Conservation (phyloP, 73 alveolate species). For the Paramecium primaurelia region DNA sequence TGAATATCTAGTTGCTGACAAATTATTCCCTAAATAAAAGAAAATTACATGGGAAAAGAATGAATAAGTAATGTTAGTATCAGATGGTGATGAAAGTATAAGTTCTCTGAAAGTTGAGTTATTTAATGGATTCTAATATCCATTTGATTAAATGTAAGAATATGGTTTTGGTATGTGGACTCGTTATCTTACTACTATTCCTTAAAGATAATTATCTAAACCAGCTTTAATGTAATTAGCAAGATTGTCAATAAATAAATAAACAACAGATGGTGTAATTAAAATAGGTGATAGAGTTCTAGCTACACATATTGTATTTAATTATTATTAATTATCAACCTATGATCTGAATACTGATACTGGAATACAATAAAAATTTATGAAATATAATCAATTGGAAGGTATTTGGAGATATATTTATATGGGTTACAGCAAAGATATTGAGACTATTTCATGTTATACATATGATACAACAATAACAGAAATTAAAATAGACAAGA, state of each 20-base stretch:
- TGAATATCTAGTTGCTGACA: conserved; percentile 31
- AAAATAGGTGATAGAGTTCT: conserved; percentile 23
- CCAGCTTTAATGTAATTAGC: conserved; percentile 31
- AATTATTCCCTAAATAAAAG: not conserved
- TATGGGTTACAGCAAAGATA: conserved; percentile 30
- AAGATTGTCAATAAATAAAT: not conserved
- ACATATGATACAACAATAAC: not conserved
- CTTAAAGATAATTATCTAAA: not conserved
- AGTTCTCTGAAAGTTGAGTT: not conserved
- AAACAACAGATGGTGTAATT: not conserved
- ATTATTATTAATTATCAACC: conserved; percentile 3
- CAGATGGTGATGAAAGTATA: conserved; percentile 12
- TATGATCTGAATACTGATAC: conserved; percentile 29
- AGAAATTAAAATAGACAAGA: not conserved
- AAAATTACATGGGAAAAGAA: conserved; percentile 5
- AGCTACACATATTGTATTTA: not conserved
- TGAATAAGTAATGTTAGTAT: not conserved
- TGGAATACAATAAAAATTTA: not conserved
- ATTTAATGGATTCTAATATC: conserved; percentile 30
- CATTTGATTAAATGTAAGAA: not conserved
- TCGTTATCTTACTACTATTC: not conserved
- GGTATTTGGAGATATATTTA: conserved; percentile 43
- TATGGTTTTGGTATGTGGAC: conserved; percentile 39
- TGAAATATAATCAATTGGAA: not conserved
- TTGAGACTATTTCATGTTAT: not conserved